Evolutionary conservation across 2,329 filamentous ascomycete species (phyloP), one percentile per base, ranked within the genome.

Genomic region (Nothophaeocryptopus gaeumannii): DNA sequence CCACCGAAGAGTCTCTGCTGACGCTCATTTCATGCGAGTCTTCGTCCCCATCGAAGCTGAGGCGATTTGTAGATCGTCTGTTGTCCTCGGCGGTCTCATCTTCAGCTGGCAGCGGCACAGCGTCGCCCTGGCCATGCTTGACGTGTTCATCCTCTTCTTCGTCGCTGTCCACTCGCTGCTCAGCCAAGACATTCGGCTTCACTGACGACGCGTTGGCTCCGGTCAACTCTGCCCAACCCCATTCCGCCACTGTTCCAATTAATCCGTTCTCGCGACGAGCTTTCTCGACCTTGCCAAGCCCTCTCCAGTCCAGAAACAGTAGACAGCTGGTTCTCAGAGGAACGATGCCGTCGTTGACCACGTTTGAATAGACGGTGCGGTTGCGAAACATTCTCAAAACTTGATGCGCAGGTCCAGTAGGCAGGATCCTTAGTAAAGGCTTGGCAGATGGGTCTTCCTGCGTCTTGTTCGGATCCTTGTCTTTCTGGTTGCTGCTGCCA

Each of bases 331-430:
- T 99, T 15, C 93, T 83, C 31, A 99, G 74, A 2, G 93, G 93
- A 4, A 99, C 93, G 59, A 99, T 96, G 2, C 91, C 92, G 70
- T 97, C 92, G 64, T 97, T 97, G 59, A 97, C 92, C 10, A 97
- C 91, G 63, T 97, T 97, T 2, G 91, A 96, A 68, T 97, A 97
- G 1, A 96, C 78, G 0, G 93, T 97, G 12, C 92, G 80, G 67
- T 95, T 95, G 15, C 89, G 79, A 68, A 97, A 97, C 71, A 88
- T 89, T 65, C 86, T 85, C 35, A 97, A 72, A 1, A 91, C 92
- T 47, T 83, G 81, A 68, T 96, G 91, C 5, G 92, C 93, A 12
- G 92, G 91, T 0, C 92, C 92, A 7, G 89, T 95, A 0, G 93
- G 92, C 16, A 97, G 72, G 55, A 97, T 95, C 14, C 92, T 81